Base-by-base conservation (phyloP, 1,284 basidiomycete genomes). In the Tetrapyrgos nigripes region DNA sequence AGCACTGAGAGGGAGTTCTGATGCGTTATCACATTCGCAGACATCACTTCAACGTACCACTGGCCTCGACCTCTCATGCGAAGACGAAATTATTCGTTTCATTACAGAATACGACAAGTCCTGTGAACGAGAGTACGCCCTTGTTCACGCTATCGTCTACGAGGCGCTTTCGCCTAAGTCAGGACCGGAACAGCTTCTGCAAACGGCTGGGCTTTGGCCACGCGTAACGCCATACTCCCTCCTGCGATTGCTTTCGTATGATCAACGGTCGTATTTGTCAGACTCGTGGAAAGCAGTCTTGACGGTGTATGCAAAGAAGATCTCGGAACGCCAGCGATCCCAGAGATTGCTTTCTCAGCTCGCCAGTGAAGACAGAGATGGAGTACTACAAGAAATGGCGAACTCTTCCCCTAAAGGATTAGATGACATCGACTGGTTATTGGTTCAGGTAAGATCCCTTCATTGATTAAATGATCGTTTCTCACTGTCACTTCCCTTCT, bases 401-500 rank as follows among this genome's bases (percentile, higher is more conserved):
- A 28, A 77, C 78, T 33, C 59, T 45, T 1, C 64, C 63, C 1
- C 60, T 58, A 24, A 68, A 26, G 61, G 65, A 4, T 52, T 63
- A 6, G 43, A 43, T 13, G 53, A 73, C 51, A 63, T 72, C 1
- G 81, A 82, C 55, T 84, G 83, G 82, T 65, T 83, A 0, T 56
- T 83, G 4, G 73, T 84, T 11, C 81, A 83, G 72, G 78, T 80
- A 58, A 51, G 61, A n/a, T 52, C 8, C 4, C 29, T 14, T 29
- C 6, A 40, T 13, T 21, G 5, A 50, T 31, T 35, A n/a, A 8
- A 37, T 1, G 10, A 49, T 27, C 26, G 28, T 10, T 37, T 27
- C 29, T 29, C 5, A 53, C 43, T 57, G 31, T 57, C 10, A 31
- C 19, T 23, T 43, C 53, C 28, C 13, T 23, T 23, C 58, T 47